Conservation (phyloP, 2,329 filamentous ascomycete species). For the Fusarium circinatum region DNA sequence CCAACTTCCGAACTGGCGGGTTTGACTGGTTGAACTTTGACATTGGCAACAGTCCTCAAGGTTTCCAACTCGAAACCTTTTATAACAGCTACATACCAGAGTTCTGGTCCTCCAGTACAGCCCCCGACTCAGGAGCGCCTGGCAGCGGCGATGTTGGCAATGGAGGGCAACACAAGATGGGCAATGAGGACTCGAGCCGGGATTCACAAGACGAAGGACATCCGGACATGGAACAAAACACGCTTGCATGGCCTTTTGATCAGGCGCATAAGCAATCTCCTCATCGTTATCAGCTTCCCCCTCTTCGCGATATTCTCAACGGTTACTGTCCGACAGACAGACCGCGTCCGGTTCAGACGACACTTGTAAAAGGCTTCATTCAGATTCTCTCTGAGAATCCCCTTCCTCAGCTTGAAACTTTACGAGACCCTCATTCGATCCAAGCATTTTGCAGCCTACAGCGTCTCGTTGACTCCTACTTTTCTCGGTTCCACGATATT, state of each 20-base stretch:
- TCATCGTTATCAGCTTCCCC: background rate
- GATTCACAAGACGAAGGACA: background rate
- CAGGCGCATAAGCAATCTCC: background rate
- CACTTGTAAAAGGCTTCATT: background rate
- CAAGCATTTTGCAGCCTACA: background rate
- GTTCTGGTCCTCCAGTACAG: background rate
- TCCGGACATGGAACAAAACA: background rate
- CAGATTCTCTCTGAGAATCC: background rate
- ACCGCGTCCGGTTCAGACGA: background rate
- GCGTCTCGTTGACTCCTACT: background rate
- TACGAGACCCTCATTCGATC: background rate
- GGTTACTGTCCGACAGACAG: background rate
- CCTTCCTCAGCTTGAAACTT: background rate
- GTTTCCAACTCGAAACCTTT: background rate
- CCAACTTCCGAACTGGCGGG: background rate
- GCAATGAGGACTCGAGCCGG: background rate
- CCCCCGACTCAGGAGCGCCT: background rate
- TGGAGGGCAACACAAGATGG: background rate
- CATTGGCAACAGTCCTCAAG: background rate
- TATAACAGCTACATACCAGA: background rate
- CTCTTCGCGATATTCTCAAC: background rate
- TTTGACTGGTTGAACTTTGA: background rate
- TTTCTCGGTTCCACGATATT: background rate
- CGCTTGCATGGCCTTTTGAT: background rate
- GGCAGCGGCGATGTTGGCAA: background rate